Base-by-base conservation (phyloP, 305 asterid species). In the Caryopteris hybrid region DNA sequence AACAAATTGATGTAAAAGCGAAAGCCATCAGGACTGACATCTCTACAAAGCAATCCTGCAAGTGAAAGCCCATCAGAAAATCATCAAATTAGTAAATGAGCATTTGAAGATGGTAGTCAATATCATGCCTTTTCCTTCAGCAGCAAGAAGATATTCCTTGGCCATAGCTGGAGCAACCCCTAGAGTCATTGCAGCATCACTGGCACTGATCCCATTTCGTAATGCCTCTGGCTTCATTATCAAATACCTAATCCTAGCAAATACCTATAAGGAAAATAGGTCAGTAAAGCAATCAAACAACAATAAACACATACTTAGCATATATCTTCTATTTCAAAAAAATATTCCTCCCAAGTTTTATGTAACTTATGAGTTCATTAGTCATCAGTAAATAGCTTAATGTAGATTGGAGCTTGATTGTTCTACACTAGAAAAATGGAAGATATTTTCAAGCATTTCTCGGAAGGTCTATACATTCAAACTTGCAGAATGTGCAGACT, bases 131-230 rank as follows among this genome's bases (percentile, higher is more conserved):
- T 87, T 87, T 72, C 85, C 86, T 84, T 93, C 99, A 53, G 99
- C 99, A 45, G 96, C 83, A 69, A 93, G 97, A 59, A 91, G 95
- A 81, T 90, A 86, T 76, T 93, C 99, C 80, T 93, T 93, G 11
- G 97, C 97, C 90, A 93, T 85, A 64, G 95, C 96, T 52, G 99
- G 99, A 78, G 99, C 95, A 79, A 93, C 88, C 61, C 99, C 99
- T 52, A 93, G 87, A 64, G 96, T 86, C 82, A 75, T 93, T 70
- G 99, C 94, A 68, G 97, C 97, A 81, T 93, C 97, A 82, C 87
- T 86, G 13, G 99, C 88, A 81, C 89, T 85, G 68, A 89, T 73
- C 29, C 99, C 99, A 54, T 59, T 71, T 64, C 53, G 75, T 62
- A 93, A 74, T 60, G 94, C 84, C 45, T 88, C 96, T 36, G 86